Percentiles rank a stretch among this genome's conserved stretches.
Evolutionary conservation across 192 early-diverging fungal genomes (phyloP).

Genomic region (Rhizophagus clarus): DNA sequence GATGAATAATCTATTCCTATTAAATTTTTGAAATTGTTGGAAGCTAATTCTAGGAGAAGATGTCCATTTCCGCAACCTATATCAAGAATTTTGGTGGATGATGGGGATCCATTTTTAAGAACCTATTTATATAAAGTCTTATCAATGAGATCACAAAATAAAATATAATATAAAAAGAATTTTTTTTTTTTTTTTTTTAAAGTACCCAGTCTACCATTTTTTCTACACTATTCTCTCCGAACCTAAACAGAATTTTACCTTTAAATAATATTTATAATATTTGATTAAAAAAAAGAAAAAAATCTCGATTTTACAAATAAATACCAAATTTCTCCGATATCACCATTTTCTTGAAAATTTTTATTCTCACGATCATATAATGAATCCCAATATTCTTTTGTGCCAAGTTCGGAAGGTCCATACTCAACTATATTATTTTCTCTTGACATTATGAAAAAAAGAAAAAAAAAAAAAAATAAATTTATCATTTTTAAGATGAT

Average conservation of each 20-base stretch:
- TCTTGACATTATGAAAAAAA: not conserved
- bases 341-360: slow-evolving; percentile 82
- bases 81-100: slow-evolving; percentile 65
- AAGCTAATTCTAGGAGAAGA: slow-evolving; percentile 74
- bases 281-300: not conserved
- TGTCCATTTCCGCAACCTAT: slow-evolving; percentile 95
- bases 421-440: not conserved
- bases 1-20: slow-evolving; percentile 86
- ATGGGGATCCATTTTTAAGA: slow-evolving; percentile 32
- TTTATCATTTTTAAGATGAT: not conserved
- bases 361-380: slow-evolving; percentile 78
- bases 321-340: slow-evolving; percentile 91
- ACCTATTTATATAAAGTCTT: not conserved
- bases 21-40: slow-evolving; percentile 70
- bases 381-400: slow-evolving; percentile 78
- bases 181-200: too few relatives aligned
- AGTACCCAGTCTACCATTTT: slow-evolving; percentile 91
- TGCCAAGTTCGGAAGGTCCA: slow-evolving; percentile 54
- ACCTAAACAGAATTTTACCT: slow-evolving; percentile 51
- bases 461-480: not conserved
- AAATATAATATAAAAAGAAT: not conserved
- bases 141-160: too few relatives aligned
- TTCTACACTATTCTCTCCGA: slow-evolving; percentile 80
- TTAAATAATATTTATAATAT: not conserved
- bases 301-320: too few relatives aligned